Percentiles rank a stretch among this genome's conserved stretches.
Conservation (phyloP, 176 grass and related monocot species). For the Triticum turgidum region DNA sequence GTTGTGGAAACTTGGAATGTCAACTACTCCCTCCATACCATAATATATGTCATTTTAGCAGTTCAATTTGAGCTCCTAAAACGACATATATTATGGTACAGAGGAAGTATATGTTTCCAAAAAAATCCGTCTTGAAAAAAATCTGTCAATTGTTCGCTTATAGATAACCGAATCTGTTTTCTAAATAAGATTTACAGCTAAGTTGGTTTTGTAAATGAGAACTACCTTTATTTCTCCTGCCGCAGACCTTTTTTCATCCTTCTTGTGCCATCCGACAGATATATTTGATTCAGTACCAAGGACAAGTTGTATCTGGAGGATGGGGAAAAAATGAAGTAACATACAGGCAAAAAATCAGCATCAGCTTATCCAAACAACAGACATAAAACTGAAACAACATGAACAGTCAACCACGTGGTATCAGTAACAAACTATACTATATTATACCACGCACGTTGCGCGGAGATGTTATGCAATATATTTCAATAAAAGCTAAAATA, state of each 20-base stretch:
- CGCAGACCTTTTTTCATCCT: conserved; percentile 84
- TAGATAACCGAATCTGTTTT: conserved; percentile 6
- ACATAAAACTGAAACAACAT: conserved; percentile 15
- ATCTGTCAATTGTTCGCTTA: neutral
- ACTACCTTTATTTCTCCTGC: conserved; percentile 90
- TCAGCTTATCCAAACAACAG: conserved; percentile 11
- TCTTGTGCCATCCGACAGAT: conserved; percentile 92
- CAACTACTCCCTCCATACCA: neutral
- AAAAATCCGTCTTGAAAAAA: neutral
- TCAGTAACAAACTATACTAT: conserved; percentile 4
- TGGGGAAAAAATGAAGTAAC: conserved; percentile 35
- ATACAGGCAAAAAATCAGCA: neutral
- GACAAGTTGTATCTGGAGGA: conserved; percentile 88
- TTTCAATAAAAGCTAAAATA: too few relatives aligned
- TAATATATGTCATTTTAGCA: too few relatives aligned
- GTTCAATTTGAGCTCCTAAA: too few relatives aligned
- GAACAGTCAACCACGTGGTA: neutral
- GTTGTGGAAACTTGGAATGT: neutral
- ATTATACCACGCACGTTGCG: neutral
- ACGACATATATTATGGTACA: too few relatives aligned
- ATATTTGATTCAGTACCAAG: conserved; percentile 82
- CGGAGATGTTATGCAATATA: too few relatives aligned
- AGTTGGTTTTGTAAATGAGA: conserved; percentile 7
- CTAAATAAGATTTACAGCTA: neutral
- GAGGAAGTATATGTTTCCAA: neutral